Conservation (phyloP, 345 rosid species). For the Erucastrum elatum region DNA sequence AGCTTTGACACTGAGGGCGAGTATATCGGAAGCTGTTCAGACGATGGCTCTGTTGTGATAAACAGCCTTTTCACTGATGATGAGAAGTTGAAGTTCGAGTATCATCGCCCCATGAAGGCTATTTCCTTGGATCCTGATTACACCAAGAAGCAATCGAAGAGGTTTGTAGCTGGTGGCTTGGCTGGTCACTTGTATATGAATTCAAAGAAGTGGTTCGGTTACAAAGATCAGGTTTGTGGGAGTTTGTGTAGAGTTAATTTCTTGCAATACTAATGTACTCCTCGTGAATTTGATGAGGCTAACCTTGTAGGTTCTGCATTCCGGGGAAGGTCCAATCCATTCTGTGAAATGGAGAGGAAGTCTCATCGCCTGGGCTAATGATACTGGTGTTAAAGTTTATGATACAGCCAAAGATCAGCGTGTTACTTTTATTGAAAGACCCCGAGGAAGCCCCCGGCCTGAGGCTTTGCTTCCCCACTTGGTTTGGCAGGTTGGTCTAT, state of each 20-base stretch:
- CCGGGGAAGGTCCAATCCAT: constrained; percentile 99
- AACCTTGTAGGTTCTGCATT: constrained; percentile 73
- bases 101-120: constrained; percentile 99
- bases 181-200: constrained; percentile 91
- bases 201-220: constrained; percentile 90
- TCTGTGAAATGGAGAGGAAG: constrained; percentile 86
- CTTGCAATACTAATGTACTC: not conserved
- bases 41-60: constrained; percentile 91
- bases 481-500: constrained; percentile 91
- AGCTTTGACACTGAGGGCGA: constrained; percentile 94
- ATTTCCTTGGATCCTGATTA: constrained; percentile 91
- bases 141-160: constrained; percentile 62
- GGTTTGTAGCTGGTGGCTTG: constrained; percentile 96
- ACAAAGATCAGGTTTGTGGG: constrained; percentile 75
- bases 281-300: constrained; percentile 14
- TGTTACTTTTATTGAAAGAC: constrained; percentile 91
- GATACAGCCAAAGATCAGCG: constrained; percentile 90
- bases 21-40: constrained; percentile 95
- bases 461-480: constrained; percentile 90
- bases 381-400: constrained; percentile 91
- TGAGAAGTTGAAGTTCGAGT: constrained; percentile 83
- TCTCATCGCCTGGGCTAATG: constrained; percentile 99
- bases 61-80: constrained; percentile 91
- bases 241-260: not conserved
- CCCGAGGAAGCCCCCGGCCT: constrained; percentile 87